Percentiles rank a stretch among this genome's conserved stretches.
These are phyloP conservation scores for Pseudonitzschia multistriata DNA, from an alignment of 108 stramenopile species.

Conservation along the genomic window DNA sequence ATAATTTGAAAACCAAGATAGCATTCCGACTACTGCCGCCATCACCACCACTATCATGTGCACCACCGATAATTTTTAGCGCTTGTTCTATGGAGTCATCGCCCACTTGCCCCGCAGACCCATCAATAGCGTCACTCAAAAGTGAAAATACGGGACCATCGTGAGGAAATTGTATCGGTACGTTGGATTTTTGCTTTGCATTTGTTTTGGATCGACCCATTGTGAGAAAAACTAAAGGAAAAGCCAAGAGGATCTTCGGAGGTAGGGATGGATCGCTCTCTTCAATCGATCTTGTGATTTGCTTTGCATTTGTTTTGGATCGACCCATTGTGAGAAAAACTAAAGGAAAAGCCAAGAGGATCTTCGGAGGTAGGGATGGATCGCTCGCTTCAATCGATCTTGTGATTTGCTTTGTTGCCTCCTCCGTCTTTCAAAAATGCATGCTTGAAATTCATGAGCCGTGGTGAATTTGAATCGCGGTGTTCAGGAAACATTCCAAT, in stretches of 20 bases:
- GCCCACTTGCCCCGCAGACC: not conserved
- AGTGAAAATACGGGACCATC: conserved; percentile 39
- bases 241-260: not conserved
- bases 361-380: too few species aligned
- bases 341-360: not conserved
- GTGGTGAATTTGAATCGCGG: too few species aligned
- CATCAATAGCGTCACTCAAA: not conserved
- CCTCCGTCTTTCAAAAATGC: too few species aligned
- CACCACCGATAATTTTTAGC: not conserved
- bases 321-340: conserved; percentile 19
- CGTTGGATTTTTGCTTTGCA: conserved; percentile 14
- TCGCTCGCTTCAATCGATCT: too few species aligned
- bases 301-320: conserved; percentile 12
- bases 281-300: too few species aligned
- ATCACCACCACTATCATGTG: not conserved
- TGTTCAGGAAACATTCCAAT: too few species aligned
- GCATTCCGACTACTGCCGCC: not conserved
- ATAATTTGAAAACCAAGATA: not conserved
- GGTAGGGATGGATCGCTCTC: too few species aligned
- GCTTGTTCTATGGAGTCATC: not conserved
- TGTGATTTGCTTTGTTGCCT: too few species aligned
- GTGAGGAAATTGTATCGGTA: conserved; percentile 37
- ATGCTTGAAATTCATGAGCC: too few species aligned
- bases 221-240: not conserved
- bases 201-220: conserved; percentile 24